phyloP scores from a whole-genome alignment of 2,329 filamentous ascomycete species.

The Diaporthe citrichinensis region DNA sequence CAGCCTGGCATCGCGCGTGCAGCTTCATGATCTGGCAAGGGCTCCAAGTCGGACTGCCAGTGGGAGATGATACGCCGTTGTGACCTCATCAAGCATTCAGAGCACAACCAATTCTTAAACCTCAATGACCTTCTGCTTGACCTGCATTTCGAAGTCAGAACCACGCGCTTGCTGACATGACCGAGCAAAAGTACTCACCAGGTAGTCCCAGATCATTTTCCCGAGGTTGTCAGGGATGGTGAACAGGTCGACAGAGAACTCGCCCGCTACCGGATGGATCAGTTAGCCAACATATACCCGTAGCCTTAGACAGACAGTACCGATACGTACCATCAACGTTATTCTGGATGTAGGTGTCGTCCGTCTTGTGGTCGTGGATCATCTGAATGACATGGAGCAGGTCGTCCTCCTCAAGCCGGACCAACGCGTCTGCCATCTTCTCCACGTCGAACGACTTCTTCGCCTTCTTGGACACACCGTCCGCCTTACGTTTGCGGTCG shows the following conservation, averaged over 20 bases:
- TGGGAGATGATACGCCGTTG: not conserved
- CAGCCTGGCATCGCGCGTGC: not conserved
- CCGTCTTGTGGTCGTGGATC: slow-evolving; percentile 96
- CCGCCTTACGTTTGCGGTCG: slow-evolving; percentile 74
- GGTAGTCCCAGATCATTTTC: slow-evolving; percentile 95
- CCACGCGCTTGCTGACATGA: not conserved
- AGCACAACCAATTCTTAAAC: not conserved
- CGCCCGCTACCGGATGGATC: slow-evolving; percentile 74
- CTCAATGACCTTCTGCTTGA: slow-evolving; percentile 40
- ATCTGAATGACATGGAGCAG: slow-evolving; percentile 95
- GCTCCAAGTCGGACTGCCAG: not conserved
- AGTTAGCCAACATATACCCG: not conserved
- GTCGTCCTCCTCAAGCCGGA: slow-evolving; percentile 93
- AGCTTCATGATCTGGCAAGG: not conserved
- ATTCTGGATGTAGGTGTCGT: slow-evolving; percentile 96
- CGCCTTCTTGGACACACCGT: slow-evolving; percentile 82
- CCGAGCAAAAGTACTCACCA: slow-evolving; percentile 57
- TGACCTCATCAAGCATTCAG: not conserved
- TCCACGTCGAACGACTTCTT: slow-evolving; percentile 86
- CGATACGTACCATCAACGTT: slow-evolving; percentile 87
- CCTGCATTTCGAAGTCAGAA: slow-evolving; percentile 27
- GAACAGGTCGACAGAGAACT: slow-evolving; percentile 98
- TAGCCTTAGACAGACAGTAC: slow-evolving; percentile 33
- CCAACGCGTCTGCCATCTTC: slow-evolving; percentile 92
- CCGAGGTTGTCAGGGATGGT: slow-evolving; percentile 92